A percentile compares a stretch with the other conserved stretches of the same genome.
Evolutionary conservation across 2,329 filamentous ascomycete species (phyloP).

Genomic region (Diaporthe ampelina): DNA sequence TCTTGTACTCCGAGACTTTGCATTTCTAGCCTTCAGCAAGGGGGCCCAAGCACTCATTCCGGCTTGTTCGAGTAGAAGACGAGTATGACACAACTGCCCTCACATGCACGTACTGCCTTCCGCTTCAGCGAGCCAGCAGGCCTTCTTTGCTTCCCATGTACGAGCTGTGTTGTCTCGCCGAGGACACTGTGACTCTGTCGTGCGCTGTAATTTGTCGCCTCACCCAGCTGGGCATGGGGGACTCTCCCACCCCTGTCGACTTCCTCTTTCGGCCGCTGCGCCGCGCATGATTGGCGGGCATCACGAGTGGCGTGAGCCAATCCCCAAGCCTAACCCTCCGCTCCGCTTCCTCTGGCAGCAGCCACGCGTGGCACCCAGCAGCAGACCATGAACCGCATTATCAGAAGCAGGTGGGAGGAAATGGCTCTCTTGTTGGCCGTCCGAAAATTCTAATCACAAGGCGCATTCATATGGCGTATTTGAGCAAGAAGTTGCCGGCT

Average conservation of each 20-base stretch:
- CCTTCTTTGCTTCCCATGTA: background rate
- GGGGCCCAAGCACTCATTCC: background rate
- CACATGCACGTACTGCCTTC: background rate
- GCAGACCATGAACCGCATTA: background rate
- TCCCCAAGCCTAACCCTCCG: background rate
- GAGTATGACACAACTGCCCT: background rate
- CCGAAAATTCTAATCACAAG: background rate
- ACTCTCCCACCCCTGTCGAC: background rate
- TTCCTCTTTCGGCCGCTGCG: constrained; percentile 7
- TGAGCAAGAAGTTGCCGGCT: background rate
- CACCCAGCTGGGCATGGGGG: background rate
- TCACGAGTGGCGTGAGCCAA: background rate
- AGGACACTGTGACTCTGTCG: background rate
- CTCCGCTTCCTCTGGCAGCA: background rate
- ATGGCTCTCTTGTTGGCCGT: background rate
- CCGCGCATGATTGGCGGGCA: background rate
- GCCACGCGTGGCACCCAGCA: background rate
- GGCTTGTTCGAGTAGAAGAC: background rate
- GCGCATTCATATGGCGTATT: background rate
- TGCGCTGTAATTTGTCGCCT: background rate
- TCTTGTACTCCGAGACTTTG: background rate
- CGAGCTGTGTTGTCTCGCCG: background rate
- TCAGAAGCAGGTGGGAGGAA: background rate
- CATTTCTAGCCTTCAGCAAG: too few species aligned
- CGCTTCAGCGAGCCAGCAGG: background rate